These are phyloP conservation scores for Erythrobasidium hasegawianum DNA, from an alignment of 1,284 basidiomycete genomes.

Conservation along the genomic window DNA sequence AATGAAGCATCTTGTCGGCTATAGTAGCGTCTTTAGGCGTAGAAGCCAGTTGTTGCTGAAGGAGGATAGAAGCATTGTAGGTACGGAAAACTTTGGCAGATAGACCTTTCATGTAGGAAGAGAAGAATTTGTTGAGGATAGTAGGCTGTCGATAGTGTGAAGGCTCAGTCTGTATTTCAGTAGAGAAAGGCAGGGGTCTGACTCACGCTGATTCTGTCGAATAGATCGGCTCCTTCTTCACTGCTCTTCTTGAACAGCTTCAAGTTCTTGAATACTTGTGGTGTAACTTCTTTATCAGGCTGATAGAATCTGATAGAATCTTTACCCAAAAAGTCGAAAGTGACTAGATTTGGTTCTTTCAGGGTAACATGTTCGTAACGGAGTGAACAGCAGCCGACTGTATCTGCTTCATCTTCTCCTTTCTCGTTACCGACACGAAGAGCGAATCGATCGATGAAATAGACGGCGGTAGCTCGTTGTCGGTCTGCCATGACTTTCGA, in stretches of 20 bases:
- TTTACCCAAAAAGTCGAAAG: slow-evolving; percentile 96
- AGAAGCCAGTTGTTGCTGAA: slow-evolving; percentile 76
- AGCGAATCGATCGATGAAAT: slow-evolving; percentile 91
- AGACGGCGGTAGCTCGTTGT: slow-evolving; percentile 92
- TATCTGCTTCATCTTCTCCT: slow-evolving; percentile 95
- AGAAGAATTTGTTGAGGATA: slow-evolving; percentile 81
- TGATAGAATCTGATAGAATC: slow-evolving; percentile 96
- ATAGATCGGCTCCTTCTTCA: slow-evolving; percentile 83
- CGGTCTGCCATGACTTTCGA: slow-evolving; percentile 87
- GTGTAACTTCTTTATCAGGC: slow-evolving; percentile 69
- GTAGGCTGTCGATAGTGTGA: slow-evolving; percentile 59
- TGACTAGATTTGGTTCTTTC: slow-evolving; percentile 71
- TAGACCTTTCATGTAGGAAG: slow-evolving; percentile 87
- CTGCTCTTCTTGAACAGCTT: slow-evolving; percentile 82
- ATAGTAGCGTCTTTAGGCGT: slow-evolving; percentile 68
- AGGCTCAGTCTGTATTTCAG: slow-evolving; percentile 13
- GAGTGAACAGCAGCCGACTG: slow-evolving; percentile 92
- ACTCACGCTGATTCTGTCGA: slow-evolving; percentile 64
- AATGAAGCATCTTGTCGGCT: slow-evolving; percentile 89
- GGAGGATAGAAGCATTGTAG: slow-evolving; percentile 91
- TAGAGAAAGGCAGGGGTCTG: background rate
- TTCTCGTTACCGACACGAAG: slow-evolving; percentile 98
- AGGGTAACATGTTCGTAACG: slow-evolving; percentile 92
- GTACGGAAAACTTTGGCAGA: slow-evolving; percentile 99
- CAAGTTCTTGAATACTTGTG: slow-evolving; percentile 86